Evolutionary conservation across 495 filamentous ascomycete species (phyloP).

Genomic region (Lophiotrema nucula): DNA sequence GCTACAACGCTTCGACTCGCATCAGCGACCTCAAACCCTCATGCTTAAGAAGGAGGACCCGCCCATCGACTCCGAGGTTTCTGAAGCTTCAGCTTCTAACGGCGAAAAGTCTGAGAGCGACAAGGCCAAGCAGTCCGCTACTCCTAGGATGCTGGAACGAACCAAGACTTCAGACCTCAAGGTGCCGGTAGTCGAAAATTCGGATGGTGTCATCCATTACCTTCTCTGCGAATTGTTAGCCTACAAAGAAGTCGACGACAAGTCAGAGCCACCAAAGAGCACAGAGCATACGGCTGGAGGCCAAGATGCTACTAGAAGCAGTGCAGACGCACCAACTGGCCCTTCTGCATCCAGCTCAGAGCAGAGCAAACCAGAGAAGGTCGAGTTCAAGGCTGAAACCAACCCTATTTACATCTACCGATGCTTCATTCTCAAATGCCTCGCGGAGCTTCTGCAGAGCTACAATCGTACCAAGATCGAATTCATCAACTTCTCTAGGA

Average conservation of each 20-base stretch:
- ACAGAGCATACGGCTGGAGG: slow-evolving; percentile 48
- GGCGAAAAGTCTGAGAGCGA: not conserved
- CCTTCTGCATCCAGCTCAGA: slow-evolving; percentile 31
- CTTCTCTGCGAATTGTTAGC: slow-evolving; percentile 89
- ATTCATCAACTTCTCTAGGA: slow-evolving; percentile 97
- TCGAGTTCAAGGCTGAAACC: slow-evolving; percentile 82
- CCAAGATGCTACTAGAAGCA: slow-evolving; percentile 5
- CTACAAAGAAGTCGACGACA: slow-evolving; percentile 80
- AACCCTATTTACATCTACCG: slow-evolving; percentile 96
- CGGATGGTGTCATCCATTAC: slow-evolving; percentile 95
- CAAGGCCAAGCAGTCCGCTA: slow-evolving; percentile 36
- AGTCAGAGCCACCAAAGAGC: slow-evolving; percentile 46
- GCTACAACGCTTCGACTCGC: slow-evolving; percentile 58
- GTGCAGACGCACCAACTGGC: not conserved
- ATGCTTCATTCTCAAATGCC: slow-evolving; percentile 89
- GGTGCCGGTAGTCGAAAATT: slow-evolving; percentile 82
- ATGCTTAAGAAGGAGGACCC: slow-evolving; percentile 54
- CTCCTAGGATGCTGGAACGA: slow-evolving; percentile 54
- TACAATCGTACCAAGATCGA: slow-evolving; percentile 95
- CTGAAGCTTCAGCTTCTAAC: not conserved
- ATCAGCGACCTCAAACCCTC: slow-evolving; percentile 59
- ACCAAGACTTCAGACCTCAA: slow-evolving; percentile 68
- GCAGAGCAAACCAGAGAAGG: slow-evolving; percentile 67
- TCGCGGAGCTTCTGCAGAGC: slow-evolving; percentile 87
- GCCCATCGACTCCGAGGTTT: not conserved